Percentiles rank a stretch among this genome's conserved stretches.
Evolutionary conservation across 108 stramenopile species (phyloP).

Genomic region (Parietichytrium sp.): DNA sequence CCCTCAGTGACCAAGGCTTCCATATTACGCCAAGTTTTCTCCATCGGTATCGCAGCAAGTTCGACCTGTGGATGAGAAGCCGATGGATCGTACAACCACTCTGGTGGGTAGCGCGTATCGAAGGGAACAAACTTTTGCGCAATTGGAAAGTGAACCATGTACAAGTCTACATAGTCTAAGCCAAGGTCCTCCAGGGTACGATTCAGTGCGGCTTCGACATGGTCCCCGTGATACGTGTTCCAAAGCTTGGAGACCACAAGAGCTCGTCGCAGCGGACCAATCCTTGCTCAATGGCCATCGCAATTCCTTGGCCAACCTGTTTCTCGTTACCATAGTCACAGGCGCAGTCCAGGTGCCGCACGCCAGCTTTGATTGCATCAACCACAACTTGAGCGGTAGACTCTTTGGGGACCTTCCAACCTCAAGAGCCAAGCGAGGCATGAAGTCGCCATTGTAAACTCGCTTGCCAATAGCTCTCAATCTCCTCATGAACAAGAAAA

Average conservation of each 20-base stretch:
- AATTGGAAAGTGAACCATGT: constrained; percentile 79
- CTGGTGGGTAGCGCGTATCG: constrained; percentile 83
- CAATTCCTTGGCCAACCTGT: constrained; percentile 80
- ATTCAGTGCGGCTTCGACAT: constrained; percentile 73
- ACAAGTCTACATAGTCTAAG: constrained; percentile 81
- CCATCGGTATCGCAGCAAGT: constrained; percentile 46
- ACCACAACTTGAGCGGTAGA: background rate
- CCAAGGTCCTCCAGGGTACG: constrained; percentile 67
- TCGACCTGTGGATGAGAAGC: constrained; percentile 62
- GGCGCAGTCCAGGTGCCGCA: constrained; percentile 85
- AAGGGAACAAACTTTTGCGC: constrained; percentile 81
- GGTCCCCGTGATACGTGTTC: constrained; percentile 89
- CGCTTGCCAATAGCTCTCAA: no score
- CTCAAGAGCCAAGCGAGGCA: constrained; percentile 33
- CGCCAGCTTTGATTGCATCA: constrained; percentile 74
- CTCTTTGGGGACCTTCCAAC: constrained; percentile 36
- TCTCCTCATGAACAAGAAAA: no score
- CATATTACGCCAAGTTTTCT: constrained; percentile 76
- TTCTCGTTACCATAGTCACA: constrained; percentile 92
- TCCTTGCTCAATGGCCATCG: constrained; percentile 61
- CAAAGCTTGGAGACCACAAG: constrained; percentile 84
- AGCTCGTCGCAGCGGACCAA: constrained; percentile 70
- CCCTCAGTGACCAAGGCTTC: constrained; percentile 72
- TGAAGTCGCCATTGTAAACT: background rate
- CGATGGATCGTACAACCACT: constrained; percentile 76